phyloP scores from a whole-genome alignment of 495 filamentous ascomycete species.

The Niebla homalea region DNA sequence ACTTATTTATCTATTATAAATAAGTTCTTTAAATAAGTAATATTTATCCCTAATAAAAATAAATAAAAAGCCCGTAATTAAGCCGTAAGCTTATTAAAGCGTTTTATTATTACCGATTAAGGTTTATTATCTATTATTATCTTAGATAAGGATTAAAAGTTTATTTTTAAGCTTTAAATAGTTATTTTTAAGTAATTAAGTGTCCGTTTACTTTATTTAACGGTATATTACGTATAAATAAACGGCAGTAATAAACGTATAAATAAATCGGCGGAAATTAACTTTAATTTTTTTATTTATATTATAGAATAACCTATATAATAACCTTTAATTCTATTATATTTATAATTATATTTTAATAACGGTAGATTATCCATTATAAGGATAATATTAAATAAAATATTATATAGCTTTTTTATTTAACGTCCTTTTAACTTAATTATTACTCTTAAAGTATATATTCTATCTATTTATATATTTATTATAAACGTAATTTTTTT shows the following conservation, averaged over 20 bases:
- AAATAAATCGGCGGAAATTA: constrained; percentile 67
- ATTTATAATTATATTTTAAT: background rate
- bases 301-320: constrained; percentile 20
- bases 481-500: too few relatives aligned
- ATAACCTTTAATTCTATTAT: constrained; percentile 23
- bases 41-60: background rate
- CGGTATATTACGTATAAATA: too few relatives aligned
- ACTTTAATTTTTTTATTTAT: constrained; percentile 48
- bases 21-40: background rate
- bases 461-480: too few relatives aligned
- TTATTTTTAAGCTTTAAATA: background rate
- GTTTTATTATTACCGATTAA: too few relatives aligned
- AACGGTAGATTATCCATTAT: background rate
- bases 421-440: too few relatives aligned
- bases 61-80: background rate
- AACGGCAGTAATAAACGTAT: too few relatives aligned
- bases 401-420: background rate
- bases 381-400: background rate
- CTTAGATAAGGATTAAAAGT: background rate
- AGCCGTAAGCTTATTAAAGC: too few relatives aligned
- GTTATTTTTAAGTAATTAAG: background rate
- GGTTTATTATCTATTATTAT: too few relatives aligned
- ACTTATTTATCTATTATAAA: background rate
- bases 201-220: constrained; percentile 1
- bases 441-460: too few relatives aligned